Conservation (phyloP, 495 filamentous ascomycete genomes). For the Echria macrotheca region DNA sequence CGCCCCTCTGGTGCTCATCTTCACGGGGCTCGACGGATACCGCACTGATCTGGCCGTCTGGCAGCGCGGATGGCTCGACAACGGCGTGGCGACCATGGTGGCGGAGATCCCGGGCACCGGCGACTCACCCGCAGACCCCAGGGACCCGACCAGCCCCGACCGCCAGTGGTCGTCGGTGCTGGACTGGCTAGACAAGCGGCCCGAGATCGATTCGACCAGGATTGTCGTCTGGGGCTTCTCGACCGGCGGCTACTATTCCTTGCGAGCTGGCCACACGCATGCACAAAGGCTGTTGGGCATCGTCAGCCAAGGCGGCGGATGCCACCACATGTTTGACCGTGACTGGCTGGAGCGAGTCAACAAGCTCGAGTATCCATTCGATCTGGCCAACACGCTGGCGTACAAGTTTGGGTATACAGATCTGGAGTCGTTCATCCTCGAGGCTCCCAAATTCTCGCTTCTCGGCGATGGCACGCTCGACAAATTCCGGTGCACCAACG, state of each 20-base stretch:
- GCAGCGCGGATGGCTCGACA: constrained; percentile 51
- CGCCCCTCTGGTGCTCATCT: constrained; percentile 57
- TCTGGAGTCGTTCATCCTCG: constrained; percentile 44
- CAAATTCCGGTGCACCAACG: constrained; percentile 47
- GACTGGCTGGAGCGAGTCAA: constrained; percentile 60
- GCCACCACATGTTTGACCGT: constrained; percentile 58
- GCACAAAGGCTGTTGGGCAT: constrained; percentile 48
- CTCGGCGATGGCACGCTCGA: constrained; percentile 58
- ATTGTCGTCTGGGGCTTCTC: constrained; percentile 62
- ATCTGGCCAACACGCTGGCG: constrained; percentile 54
- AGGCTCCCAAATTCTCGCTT: constrained; percentile 61
- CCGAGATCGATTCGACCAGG: constrained; percentile 47
- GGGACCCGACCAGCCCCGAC: constrained; percentile 37
- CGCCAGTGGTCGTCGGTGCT: constrained; percentile 58
- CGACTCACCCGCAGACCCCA: constrained; percentile 57
- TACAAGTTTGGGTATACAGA: constrained; percentile 60
- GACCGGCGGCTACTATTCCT: constrained; percentile 67
- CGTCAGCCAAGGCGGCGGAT: constrained; percentile 60
- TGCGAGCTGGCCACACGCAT: constrained; percentile 64
- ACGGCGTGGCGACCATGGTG: constrained; percentile 51
- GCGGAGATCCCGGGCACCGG: constrained; percentile 72
- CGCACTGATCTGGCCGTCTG: constrained; percentile 65
- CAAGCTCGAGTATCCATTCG: constrained; percentile 68
- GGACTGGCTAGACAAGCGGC: constrained; percentile 52
- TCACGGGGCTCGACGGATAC: constrained; percentile 70